Evolutionary conservation across 2,329 filamentous ascomycete species (phyloP), one percentile per base, ranked within the genome.

Genomic region (Periconia macrospinosa): DNA sequence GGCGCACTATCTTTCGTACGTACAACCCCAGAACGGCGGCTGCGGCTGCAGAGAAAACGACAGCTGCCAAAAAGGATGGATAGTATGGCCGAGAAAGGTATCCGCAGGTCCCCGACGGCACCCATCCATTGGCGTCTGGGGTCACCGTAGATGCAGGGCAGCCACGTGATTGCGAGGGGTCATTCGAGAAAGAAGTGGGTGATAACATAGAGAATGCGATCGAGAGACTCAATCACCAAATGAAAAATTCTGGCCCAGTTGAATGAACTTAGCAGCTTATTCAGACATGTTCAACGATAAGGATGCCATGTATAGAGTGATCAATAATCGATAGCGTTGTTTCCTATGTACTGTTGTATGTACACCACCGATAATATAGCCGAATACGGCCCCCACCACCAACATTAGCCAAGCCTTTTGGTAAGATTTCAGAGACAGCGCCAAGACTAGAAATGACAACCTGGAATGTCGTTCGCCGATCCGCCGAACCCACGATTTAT

Each of bases 1-100:
- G 11, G 33, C 33, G 33, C 3, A 37, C 33, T 13, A 10, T 37
- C 3, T n/a, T 6, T 37, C 18, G n/a, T 19, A 23, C 23, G 17
- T 27, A 50, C 2, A 30, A 46, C 14, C 18, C 47, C 14, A 54
- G 2, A 1, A 50, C 23, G 18, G 18, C 19, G 20, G 47, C 42
- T 2, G 52, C 52, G 30, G 43, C 35, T 13, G 35, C 23, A 20
- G 30, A 47, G 15, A 50, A 50, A 1, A 50, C 35, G 14, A 54
- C 23, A 30, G 52, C 47, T 20, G 52, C 43, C n/a, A 20, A 13
- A 33, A 54, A 47, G 20, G 52, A 54, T 35, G 52, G 52, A 37
- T 54, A 54, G 47, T 54, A 54, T 2, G 52, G 52, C 23, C 52
- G 52, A 27, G 52, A 49, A 35, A 50, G 41, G 27, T 50, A 54